phyloP scores from a whole-genome alignment of 2,329 filamentous ascomycete species.

The Verticillium albo-atrum region DNA sequence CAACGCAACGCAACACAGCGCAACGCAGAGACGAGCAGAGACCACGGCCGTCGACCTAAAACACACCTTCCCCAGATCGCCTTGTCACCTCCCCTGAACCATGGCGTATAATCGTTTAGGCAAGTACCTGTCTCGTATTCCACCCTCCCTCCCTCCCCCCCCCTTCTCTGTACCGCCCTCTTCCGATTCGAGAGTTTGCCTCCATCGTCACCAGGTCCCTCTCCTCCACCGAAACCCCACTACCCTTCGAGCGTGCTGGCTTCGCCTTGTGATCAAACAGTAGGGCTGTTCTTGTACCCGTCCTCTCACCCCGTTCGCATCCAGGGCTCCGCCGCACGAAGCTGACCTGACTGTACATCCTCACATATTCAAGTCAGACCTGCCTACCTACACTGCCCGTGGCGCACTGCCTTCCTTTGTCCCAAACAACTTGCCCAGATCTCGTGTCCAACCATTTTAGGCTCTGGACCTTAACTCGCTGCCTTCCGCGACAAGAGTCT shows the following conservation, averaged over 20 bases:
- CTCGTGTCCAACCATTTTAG: slow-evolving; percentile 6
- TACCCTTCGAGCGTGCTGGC: background rate
- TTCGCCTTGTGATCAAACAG: background rate
- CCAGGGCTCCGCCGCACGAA: slow-evolving; percentile 7
- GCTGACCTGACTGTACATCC: background rate
- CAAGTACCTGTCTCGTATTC: slow-evolving; percentile 38
- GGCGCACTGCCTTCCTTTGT: slow-evolving; percentile 5
- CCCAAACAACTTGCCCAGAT: background rate
- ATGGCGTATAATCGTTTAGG: slow-evolving; percentile 75
- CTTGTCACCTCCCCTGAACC: slow-evolving; percentile 19
- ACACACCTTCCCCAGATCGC: slow-evolving; percentile 11
- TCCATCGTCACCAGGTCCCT: slow-evolving; percentile 6
- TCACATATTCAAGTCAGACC: background rate
- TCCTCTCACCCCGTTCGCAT: slow-evolving; percentile 3
- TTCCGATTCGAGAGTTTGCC: slow-evolving; percentile 5
- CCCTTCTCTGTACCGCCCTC: background rate
- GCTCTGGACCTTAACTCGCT: background rate
- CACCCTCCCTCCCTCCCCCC: slow-evolving; percentile 7
- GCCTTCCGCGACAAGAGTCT: slow-evolving; percentile 3
- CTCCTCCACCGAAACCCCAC: slow-evolving; percentile 3
- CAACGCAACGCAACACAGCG: no score
- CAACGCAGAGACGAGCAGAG: background rate
- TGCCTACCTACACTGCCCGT: slow-evolving; percentile 3
- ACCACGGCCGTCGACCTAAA: slow-evolving; percentile 6
- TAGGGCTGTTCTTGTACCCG: background rate